These are phyloP conservation scores for Fusarium multiceps DNA, from an alignment of 2,329 filamentous ascomycete genomes.

Conservation along the genomic window DNA sequence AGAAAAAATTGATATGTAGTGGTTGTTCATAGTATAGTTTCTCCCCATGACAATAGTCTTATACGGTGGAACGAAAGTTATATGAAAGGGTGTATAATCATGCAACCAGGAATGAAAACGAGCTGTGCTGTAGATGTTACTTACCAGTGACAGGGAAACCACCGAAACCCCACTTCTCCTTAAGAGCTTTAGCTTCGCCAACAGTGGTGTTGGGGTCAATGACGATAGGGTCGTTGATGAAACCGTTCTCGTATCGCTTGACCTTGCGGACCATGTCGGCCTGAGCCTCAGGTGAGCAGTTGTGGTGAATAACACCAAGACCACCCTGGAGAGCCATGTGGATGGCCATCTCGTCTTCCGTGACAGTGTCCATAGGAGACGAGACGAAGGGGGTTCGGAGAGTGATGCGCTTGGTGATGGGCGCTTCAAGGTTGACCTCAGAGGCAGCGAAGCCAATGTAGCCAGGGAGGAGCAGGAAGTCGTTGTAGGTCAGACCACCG, in stretches of 20 bases:
- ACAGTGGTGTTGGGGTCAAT: constrained; percentile 89
- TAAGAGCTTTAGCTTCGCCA: constrained; percentile 88
- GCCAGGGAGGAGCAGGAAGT: constrained; percentile 95
- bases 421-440: constrained; percentile 87
- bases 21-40: constrained; percentile 52
- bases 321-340: constrained; percentile 92
- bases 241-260: constrained; percentile 99
- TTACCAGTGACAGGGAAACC: constrained; percentile 98
- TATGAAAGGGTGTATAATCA: constrained; percentile 86
- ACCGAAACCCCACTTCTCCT: constrained; percentile 98
- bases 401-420: constrained; percentile 93
- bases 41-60: constrained; percentile 86
- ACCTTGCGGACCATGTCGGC: constrained; percentile 99
- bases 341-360: constrained; percentile 99
- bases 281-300: constrained; percentile 97
- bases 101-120: constrained; percentile 50
- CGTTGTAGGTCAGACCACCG: constrained; percentile 97
- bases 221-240: constrained; percentile 95
- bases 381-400: constrained; percentile 97
- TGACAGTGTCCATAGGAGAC: constrained; percentile 99
- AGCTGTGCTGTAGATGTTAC: constrained; percentile 53
- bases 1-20: constrained; percentile 27
- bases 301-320: constrained; percentile 97
- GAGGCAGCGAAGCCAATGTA: constrained; percentile 98
- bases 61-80: constrained; percentile 99